phyloP scores from a whole-genome alignment of 1,284 basidiomycete species.

The Heliocybe sulcata region DNA sequence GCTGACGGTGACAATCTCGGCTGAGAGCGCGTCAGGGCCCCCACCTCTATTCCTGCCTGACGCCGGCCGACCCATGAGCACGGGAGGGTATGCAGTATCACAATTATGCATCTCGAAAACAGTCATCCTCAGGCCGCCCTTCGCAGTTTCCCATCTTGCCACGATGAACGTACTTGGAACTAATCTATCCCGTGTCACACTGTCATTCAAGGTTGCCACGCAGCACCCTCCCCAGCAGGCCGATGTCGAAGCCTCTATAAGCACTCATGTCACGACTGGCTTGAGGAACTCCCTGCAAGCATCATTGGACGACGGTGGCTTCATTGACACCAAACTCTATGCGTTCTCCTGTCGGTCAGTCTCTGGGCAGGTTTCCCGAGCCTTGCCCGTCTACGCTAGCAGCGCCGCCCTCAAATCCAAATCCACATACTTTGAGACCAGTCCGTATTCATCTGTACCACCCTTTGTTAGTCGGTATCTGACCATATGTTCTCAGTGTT shows the following conservation, averaged over 20 bases:
- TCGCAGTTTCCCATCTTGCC: neutral
- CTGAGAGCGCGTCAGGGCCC: neutral
- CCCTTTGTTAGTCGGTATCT: neutral
- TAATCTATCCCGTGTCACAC: neutral
- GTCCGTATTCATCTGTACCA: slow-evolving; percentile 4
- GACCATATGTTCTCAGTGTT: slow-evolving; percentile 1
- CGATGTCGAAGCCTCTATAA: neutral
- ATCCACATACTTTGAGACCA: slow-evolving; percentile 8
- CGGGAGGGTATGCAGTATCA: neutral
- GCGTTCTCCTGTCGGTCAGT: neutral
- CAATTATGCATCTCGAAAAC: neutral
- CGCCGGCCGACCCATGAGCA: neutral
- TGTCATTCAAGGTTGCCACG: neutral
- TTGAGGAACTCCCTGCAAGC: neutral
- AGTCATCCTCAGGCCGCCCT: neutral
- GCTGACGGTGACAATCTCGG: neutral
- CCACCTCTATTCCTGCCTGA: neutral
- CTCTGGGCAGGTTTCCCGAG: neutral
- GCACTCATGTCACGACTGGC: neutral
- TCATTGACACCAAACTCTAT: slow-evolving; percentile 3
- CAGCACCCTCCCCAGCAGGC: neutral
- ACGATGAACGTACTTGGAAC: neutral
- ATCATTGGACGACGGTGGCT: neutral
- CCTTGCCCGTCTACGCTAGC: slow-evolving; percentile 5
- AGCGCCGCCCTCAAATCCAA: slow-evolving; percentile 7